Conservation (phyloP, 495 filamentous ascomycete genomes). For the Aspergillus funiculosus region DNA sequence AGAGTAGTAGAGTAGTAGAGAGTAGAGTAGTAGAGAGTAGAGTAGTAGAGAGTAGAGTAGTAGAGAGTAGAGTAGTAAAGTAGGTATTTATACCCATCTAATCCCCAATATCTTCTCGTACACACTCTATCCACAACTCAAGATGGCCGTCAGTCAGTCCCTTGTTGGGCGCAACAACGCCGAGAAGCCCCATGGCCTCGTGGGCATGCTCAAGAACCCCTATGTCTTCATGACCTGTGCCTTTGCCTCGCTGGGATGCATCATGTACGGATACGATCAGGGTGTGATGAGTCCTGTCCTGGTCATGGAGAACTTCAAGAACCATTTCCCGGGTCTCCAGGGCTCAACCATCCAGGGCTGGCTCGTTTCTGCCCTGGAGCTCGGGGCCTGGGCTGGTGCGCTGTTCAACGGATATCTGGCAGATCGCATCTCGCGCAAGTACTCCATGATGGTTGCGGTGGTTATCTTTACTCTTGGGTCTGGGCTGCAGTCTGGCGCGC, state of each 20-base stretch:
- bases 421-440: conserved; percentile 70
- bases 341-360: conserved; percentile 65
- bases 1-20: no score
- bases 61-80: no score
- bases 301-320: conserved; percentile 29
- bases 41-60: no score
- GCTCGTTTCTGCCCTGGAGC: conserved; percentile 72
- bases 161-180: conserved; percentile 8
- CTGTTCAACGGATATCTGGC: conserved; percentile 70
- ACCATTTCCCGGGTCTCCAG: conserved; percentile 46
- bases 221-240: conserved; percentile 6
- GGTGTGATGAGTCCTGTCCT: conserved; percentile 66
- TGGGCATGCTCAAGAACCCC: conserved; percentile 9
- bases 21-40: no score
- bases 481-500: conserved; percentile 37
- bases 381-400: conserved; percentile 76
- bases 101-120: no score
- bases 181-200: conserved; percentile 8
- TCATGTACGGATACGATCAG: conserved; percentile 59
- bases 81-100: no score
- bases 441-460: conserved; percentile 64
- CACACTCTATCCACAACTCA: no score
- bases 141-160: conserved; percentile 6
- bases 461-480: conserved; percentile 66
- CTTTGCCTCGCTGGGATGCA: conserved; percentile 3